Percentiles rank a stretch among this genome's conserved stretches.
phyloP scores from a whole-genome alignment of 2,329 filamentous ascomycete species.

The Fusarium nurragi region DNA sequence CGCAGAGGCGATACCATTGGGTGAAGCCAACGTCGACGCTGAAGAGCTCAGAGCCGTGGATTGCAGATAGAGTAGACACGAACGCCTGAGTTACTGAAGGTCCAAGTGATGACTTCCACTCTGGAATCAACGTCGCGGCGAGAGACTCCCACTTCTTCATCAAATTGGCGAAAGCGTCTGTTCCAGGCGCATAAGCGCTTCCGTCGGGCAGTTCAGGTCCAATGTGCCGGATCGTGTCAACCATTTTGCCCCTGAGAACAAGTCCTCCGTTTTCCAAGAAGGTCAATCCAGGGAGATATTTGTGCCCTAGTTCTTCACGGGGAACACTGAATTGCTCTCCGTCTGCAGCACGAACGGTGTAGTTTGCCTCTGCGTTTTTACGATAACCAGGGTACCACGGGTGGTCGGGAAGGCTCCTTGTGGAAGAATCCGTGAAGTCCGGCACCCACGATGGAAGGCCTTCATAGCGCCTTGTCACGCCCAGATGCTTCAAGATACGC shows the following conservation, averaged over 20 bases:
- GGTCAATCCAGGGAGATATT: background rate
- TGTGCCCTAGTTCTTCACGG: fast-evolving
- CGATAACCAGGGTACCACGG: background rate
- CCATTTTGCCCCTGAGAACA: conserved; percentile 2
- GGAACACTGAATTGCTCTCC: background rate
- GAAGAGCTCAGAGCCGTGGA: fast-evolving
- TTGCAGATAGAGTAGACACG: background rate
- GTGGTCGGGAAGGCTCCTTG: background rate
- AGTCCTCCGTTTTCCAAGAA: background rate
- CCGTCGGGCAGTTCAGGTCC: background rate
- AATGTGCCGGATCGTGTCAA: background rate
- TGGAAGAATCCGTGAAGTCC: background rate
- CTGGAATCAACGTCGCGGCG: background rate
- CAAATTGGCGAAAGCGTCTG: background rate
- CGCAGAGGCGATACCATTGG: conserved; percentile 20
- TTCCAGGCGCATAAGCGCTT: background rate
- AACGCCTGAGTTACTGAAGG: background rate
- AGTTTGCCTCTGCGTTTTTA: fast-evolving
- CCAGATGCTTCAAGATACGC: background rate
- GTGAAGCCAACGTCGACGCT: background rate
- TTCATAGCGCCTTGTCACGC: background rate
- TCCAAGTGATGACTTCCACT: background rate
- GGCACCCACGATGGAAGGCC: conserved; percentile 18
- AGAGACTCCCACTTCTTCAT: conserved; percentile 12
- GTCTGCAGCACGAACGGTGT: background rate